phyloP scores from a whole-genome alignment of 305 asterid genomes.

The Striga hermonthica region DNA sequence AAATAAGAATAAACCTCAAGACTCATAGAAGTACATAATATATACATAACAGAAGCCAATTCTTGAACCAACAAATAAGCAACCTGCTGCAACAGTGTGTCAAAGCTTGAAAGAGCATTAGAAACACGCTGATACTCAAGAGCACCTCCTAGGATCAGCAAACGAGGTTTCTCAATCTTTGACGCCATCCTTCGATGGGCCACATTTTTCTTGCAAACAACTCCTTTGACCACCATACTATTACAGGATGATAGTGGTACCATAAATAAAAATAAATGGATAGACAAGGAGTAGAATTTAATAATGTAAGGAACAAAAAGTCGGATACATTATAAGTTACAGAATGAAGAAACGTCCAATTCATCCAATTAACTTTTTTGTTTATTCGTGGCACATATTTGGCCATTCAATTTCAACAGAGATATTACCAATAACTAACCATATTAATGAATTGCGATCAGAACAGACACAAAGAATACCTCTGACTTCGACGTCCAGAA shows the following conservation, averaged over 20 bases:
- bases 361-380: conserved; percentile 16
- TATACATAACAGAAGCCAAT: conserved; percentile 23
- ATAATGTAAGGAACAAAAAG: not conserved
- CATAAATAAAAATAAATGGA: conserved; percentile 25
- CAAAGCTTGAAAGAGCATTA: conserved; percentile 89
- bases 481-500: conserved; percentile 78
- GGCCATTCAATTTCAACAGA: conserved; percentile 18
- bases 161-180: conserved; percentile 76
- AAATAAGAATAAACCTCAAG: conserved; percentile 32
- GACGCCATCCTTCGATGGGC: conserved; percentile 92
- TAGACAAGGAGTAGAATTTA: conserved; percentile 4
- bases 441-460: conserved; percentile 7
- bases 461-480: conserved; percentile 48
- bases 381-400: conserved; percentile 11
- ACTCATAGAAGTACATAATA: not conserved
- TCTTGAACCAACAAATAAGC: conserved; percentile 25
- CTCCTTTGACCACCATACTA: conserved; percentile 88
- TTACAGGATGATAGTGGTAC: conserved; percentile 31
- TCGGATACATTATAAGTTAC: conserved; percentile 8
- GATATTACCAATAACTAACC: conserved; percentile 9
- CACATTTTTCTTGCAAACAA: conserved; percentile 87
- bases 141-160: conserved; percentile 89
- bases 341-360: conserved; percentile 16
- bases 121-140: conserved; percentile 93
- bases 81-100: conserved; percentile 95